A percentile compares a stretch with the other conserved stretches of the same genome.
Evolutionary conservation across 768 basidiomycete genomes (phyloP).

Genomic region (Panaeolus papilionaceus): DNA sequence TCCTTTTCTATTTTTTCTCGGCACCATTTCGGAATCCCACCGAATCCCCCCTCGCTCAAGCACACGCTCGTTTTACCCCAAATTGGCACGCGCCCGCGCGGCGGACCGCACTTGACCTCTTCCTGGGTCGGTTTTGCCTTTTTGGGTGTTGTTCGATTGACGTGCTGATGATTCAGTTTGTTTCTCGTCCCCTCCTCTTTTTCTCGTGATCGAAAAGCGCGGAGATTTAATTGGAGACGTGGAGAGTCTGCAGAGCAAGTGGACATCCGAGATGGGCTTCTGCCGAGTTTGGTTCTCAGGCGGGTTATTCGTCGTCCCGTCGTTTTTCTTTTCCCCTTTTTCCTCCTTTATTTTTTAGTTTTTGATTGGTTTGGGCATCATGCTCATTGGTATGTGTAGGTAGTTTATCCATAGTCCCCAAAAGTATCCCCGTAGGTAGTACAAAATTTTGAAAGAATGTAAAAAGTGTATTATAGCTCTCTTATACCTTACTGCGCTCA

Average conservation of each 20-base stretch:
- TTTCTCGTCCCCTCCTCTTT: neutral
- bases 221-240: neutral
- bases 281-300: slow-evolving; percentile 3
- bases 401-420: neutral
- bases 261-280: neutral
- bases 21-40: neutral
- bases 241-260: neutral
- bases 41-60: neutral
- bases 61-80: neutral
- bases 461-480: slow-evolving; percentile 1
- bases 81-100: slow-evolving; percentile 14
- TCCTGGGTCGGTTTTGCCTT: neutral
- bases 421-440: neutral
- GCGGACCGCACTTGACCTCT: neutral
- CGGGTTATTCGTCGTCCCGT: neutral
- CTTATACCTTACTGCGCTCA: neutral
- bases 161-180: neutral
- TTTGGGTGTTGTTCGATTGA: neutral
- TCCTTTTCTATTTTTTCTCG: slow-evolving; percentile 6
- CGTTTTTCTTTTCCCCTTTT: neutral
- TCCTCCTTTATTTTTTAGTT: neutral
- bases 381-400: neutral
- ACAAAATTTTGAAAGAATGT: neutral
- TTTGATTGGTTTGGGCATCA: neutral
- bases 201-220: neutral